Percentiles rank a stretch among this genome's conserved stretches.
Evolutionary conservation across 257 asterid genomes (phyloP).

Genomic region (Petrea volubilis): DNA sequence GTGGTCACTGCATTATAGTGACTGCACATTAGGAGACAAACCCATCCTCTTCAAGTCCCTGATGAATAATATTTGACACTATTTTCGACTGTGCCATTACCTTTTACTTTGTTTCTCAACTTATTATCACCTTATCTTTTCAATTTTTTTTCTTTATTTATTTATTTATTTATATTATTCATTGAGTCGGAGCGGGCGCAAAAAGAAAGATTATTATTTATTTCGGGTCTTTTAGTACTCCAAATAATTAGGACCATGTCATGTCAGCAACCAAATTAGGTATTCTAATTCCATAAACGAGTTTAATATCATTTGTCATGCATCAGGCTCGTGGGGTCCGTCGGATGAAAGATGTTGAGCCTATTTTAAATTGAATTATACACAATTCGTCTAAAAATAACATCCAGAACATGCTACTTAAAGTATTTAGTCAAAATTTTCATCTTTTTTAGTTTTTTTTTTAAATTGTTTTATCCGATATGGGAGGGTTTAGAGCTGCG

Average conservation of each 20-base stretch:
- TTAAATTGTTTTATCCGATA: not conserved
- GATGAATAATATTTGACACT: conserved; percentile 9
- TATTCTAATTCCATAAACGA: too few relatives aligned
- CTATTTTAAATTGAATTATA: too few relatives aligned
- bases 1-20: conserved; percentile 35
- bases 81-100: conserved; percentile 23
- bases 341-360: too few relatives aligned
- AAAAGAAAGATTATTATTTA: not conserved
- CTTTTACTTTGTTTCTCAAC: conserved; percentile 1
- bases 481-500: not conserved
- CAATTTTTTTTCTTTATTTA: not conserved
- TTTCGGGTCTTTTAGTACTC: not conserved
- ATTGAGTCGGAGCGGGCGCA: not conserved
- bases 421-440: too few relatives aligned
- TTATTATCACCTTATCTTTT: not conserved
- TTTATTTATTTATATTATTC: not conserved
- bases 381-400: too few relatives aligned
- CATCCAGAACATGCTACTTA: too few relatives aligned
- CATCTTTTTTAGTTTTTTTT: not conserved
- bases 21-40: conserved; percentile 30
- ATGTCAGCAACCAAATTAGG: not conserved
- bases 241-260: not conserved
- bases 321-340: too few relatives aligned
- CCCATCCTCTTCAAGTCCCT: conserved; percentile 21
- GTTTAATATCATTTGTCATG: too few relatives aligned